Conservation (phyloP, 352 stramenopile species). For the Lagenidium giganteum region DNA sequence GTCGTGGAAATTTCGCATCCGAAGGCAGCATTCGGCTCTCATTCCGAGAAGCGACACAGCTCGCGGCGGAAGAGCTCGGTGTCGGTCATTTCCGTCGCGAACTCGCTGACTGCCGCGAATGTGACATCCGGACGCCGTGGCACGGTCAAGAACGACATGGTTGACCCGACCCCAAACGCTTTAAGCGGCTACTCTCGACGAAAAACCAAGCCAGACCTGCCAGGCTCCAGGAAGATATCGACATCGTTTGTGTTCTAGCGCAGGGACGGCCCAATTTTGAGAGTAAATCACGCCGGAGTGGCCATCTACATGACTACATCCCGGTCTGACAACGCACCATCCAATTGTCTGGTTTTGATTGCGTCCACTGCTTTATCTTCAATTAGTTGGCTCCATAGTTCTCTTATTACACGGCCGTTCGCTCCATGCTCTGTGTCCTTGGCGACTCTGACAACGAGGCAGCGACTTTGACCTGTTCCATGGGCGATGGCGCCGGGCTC, state of each 20-base stretch:
- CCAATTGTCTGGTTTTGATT: no score
- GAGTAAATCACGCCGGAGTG: background rate
- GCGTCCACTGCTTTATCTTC: no score
- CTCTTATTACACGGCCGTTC: constrained; percentile 5
- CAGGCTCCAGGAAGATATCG: constrained; percentile 24
- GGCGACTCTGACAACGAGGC: no score
- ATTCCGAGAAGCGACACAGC: constrained; percentile 6
- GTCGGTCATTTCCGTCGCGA: constrained; percentile 20
- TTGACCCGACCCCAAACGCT: constrained; percentile 8
- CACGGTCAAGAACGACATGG: background rate
- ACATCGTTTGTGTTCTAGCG: constrained; percentile 42
- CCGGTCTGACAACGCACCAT: no score
- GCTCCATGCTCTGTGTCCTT: constrained; percentile 9
- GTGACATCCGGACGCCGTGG: background rate
- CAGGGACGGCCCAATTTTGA: background rate
- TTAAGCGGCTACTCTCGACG: constrained; percentile 5
- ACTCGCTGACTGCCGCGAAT: constrained; percentile 10
- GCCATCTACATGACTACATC: no score
- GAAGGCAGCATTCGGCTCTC: constrained; percentile 19
- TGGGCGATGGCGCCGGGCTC: no score
- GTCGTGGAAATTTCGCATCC: no score
- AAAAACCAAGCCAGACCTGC: constrained; percentile 18
- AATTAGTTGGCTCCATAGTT: no score
- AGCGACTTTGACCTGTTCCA: no score
- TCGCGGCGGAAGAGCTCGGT: constrained; percentile 16